Base-by-base conservation (phyloP, 2,329 filamentous ascomycete genomes). In the Aspergillus texensis region DNA sequence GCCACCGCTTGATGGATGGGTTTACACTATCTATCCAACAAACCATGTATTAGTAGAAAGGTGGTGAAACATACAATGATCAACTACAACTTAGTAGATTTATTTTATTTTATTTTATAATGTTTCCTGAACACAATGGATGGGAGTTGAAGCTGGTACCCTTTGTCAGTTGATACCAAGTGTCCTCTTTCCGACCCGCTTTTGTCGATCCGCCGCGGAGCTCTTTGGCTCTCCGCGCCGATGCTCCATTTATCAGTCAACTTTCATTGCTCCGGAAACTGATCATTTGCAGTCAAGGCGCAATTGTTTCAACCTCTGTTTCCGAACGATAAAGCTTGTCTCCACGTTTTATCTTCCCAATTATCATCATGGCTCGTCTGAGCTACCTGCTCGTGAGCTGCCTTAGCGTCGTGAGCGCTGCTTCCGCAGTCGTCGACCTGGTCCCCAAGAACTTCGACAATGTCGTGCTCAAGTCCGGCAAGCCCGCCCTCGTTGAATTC, bases 401-500 rank as follows among this genome's bases (percentile, higher is more conserved):
- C 46, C 78, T 86, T 70, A 86, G 83, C 62, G 83, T 87, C 65
- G 89, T 91, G 74, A 78, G 77, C 71, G 87, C 85, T 73, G 88
- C 89, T 72, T 95, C 93, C 61, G 91, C 92, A 62, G 95, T 99
- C 68, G 84, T 96, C 72, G 94, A 98, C 79, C 89, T 99, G 65
- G 89, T 91, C 64, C 93, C 94, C 61, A 83, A 84, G 73, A 99
- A 97, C 84, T 99, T 99, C 79, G 94, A 98, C 83, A 83, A 90
- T 55, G 85, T 97, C 61, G 93, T 97, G 68, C 85, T 97, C 65
- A 88, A 96, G 78, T 94, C 92, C 53, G 93, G 93, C 80, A 98
- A 96, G 84, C 94, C 95, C 50, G 94, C 95, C 0, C 89, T 99
- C 30, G 93, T 98, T 72, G 94, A 98, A 80, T 99, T 99, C 87